A percentile compares a stretch with the other conserved stretches of the same genome.
phyloP scores from a whole-genome alignment of 345 rosid species.

The Eucalyptus decipiens region DNA sequence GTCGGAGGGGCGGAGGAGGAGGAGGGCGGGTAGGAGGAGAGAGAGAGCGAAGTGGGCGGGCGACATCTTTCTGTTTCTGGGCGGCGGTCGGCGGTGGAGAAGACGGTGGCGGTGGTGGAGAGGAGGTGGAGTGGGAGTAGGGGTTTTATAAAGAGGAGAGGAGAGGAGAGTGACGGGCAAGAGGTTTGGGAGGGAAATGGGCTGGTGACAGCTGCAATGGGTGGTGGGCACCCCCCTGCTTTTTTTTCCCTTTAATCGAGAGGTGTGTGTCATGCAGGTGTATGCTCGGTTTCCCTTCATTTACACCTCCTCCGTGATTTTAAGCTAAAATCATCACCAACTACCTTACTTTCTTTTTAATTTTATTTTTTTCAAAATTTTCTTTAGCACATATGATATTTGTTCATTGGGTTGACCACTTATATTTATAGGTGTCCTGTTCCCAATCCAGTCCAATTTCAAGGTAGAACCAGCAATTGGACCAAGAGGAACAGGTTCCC shows the following conservation, averaged over 20 bases:
- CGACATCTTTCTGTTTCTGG: not conserved
- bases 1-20: not conserved
- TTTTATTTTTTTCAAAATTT: not conserved
- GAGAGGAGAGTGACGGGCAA: not conserved
- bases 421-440: too few relatives aligned
- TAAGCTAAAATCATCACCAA: not conserved
- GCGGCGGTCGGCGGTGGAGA: not conserved
- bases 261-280: not conserved
- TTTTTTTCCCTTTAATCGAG: not conserved
- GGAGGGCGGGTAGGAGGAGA: not conserved
- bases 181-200: slow-evolving; percentile 26
- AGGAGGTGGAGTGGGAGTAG: not conserved
- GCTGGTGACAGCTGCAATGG: slow-evolving; percentile 65
- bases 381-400: not conserved
- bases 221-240: not conserved
- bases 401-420: not conserved
- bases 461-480: too few relatives aligned
- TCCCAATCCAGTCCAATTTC: too few relatives aligned
- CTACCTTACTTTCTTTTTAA: not conserved
- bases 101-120: not conserved
- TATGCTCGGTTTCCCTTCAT: not conserved
- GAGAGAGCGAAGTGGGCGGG: not conserved
- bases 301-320: not conserved
- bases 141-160: not conserved
- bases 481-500: accelerated